phyloP scores from a whole-genome alignment of 306 rosid genomes.

The Gastrolobium bilobum region DNA sequence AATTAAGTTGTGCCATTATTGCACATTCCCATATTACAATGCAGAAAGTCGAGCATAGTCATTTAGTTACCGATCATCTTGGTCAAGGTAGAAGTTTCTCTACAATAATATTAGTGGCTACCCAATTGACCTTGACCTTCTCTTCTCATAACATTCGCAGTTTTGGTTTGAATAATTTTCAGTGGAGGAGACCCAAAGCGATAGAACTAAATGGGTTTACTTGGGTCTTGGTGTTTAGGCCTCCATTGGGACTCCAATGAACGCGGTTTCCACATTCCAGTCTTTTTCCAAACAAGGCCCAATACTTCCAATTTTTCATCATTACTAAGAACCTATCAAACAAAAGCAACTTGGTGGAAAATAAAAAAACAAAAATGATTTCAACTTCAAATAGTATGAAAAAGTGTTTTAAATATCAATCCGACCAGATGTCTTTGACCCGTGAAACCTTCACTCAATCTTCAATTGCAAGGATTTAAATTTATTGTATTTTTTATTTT shows the following conservation, averaged over 20 bases:
- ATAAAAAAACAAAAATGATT: background rate
- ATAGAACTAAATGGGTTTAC: background rate
- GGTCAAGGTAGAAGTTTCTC: constrained; percentile 37
- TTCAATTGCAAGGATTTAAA: too few species aligned
- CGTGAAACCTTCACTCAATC: too few species aligned
- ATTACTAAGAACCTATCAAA: constrained; percentile 37
- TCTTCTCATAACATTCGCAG: background rate
- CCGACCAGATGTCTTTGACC: too few species aligned
- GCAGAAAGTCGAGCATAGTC: background rate
- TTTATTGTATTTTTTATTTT: too few species aligned
- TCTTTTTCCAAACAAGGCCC: background rate
- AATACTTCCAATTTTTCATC: constrained; percentile 39
- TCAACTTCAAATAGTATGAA: background rate
- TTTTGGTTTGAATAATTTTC: constrained; percentile 28
- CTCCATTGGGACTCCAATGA: background rate
- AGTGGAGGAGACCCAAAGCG: constrained; percentile 10
- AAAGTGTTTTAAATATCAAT: too few species aligned
- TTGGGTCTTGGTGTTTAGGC: background rate
- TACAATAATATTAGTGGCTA: background rate
- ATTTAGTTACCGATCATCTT: background rate
- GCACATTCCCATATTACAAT: background rate
- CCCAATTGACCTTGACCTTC: constrained; percentile 36
- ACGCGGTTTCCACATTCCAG: background rate
- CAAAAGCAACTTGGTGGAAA: background rate
- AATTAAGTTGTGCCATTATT: background rate